Percentiles rank a stretch among this genome's conserved stretches.
Conservation (phyloP, 2,329 filamentous ascomycete genomes). For the Aspergillus thermomutatus region DNA sequence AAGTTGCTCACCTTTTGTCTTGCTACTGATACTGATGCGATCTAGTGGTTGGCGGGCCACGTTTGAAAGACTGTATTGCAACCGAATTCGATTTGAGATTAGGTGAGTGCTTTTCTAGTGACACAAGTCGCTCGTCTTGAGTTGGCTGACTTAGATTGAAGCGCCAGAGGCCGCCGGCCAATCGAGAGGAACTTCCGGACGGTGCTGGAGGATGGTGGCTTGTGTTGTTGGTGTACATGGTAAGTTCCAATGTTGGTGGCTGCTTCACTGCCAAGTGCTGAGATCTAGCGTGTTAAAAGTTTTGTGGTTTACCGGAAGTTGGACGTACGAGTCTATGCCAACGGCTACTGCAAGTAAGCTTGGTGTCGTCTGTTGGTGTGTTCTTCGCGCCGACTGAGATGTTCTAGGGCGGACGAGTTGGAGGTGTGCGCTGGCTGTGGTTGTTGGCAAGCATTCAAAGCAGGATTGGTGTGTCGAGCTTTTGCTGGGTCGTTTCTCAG, state of each 20-base stretch:
- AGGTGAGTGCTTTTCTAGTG: background rate
- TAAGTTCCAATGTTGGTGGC: background rate
- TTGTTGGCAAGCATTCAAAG: background rate
- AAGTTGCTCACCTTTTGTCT: background rate
- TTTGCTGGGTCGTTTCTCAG: background rate
- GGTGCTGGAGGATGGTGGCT: background rate
- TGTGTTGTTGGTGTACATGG: background rate
- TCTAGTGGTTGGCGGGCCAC: slow-evolving; percentile 1
- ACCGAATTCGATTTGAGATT: background rate
- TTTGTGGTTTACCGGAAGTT: background rate
- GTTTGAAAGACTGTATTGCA: background rate
- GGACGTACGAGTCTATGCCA: too few relatives aligned
- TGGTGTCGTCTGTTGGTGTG: background rate
- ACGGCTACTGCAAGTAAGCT: background rate
- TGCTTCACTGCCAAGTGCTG: background rate
- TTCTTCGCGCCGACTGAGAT: background rate
- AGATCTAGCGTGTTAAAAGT: background rate
- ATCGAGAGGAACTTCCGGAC: background rate
- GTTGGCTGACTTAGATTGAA: background rate
- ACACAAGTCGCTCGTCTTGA: background rate
- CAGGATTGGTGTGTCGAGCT: background rate
- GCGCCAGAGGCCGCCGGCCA: too few relatives aligned
- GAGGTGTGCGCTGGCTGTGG: background rate
- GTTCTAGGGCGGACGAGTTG: background rate
- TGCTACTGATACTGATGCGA: background rate